Conservation (phyloP, 768 basidiomycete genomes). For the Leccinum rimulosum region DNA sequence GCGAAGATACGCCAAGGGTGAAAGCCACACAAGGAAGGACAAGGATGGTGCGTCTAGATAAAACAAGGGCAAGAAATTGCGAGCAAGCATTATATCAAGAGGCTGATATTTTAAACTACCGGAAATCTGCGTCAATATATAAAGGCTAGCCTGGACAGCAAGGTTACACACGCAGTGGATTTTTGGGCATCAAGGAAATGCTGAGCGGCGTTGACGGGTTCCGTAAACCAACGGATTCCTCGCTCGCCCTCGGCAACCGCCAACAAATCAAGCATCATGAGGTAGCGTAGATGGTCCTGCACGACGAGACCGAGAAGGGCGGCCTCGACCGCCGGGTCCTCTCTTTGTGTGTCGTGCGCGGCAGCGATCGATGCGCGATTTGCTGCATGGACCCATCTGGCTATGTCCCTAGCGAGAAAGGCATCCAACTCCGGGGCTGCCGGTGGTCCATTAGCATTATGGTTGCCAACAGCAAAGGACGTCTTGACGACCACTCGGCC, state of each 20-base stretch:
- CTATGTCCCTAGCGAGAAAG: conserved; percentile 56
- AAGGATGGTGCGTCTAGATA: conserved; percentile 67
- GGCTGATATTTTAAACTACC: conserved; percentile 43
- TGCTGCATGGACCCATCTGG: conserved; percentile 53
- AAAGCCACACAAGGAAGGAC: conserved; percentile 69
- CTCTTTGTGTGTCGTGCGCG: conserved; percentile 34
- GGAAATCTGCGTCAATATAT: not conserved
- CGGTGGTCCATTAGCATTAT: conserved; percentile 47
- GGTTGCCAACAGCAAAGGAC: conserved; percentile 58
- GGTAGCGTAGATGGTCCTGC: conserved; percentile 57
- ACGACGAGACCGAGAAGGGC: conserved; percentile 47
- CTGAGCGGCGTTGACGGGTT: conserved; percentile 28
- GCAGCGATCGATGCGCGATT: conserved; percentile 23
- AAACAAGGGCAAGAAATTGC: conserved; percentile 62
- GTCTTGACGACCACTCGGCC: conserved; percentile 58
- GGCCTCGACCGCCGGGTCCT: conserved; percentile 50
- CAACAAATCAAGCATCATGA: conserved; percentile 70
- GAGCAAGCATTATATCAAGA: conserved; percentile 64
- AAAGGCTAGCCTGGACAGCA: not conserved
- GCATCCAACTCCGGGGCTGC: conserved; percentile 50
- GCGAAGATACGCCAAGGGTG: conserved; percentile 66
- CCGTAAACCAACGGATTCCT: conserved; percentile 75
- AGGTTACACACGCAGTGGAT: conserved; percentile 14
- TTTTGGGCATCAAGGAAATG: conserved; percentile 19
- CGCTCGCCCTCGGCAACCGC: conserved; percentile 54